Evolutionary conservation across 352 stramenopile species (phyloP).

Genomic region (Thalassiosira mediterranea): DNA sequence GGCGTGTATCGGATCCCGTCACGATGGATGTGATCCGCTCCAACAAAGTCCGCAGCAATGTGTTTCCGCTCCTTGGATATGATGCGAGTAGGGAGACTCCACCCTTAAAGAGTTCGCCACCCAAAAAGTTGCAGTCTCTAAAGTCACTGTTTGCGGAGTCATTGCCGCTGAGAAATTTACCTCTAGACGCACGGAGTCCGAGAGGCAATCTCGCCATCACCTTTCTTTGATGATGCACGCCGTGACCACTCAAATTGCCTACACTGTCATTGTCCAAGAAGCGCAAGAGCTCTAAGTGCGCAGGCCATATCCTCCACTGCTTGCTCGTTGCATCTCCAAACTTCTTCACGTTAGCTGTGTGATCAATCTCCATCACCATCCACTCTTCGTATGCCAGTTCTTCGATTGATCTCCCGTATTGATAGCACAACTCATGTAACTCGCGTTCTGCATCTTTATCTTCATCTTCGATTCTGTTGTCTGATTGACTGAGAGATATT

Average conservation of each 20-base stretch:
- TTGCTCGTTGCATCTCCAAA: conserved; percentile 1
- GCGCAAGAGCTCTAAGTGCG: conserved; percentile 44
- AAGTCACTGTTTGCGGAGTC: neutral
- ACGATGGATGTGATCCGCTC: conserved; percentile 94
- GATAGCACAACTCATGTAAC: conserved; percentile 20
- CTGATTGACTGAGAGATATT: neutral
- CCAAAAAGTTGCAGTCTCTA: conserved; percentile 7
- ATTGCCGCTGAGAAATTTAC: neutral
- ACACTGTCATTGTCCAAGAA: conserved; percentile 25
- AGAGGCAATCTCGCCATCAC: too few species aligned
- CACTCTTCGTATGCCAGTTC: conserved; percentile 52
- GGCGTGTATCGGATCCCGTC: conserved; percentile 95
- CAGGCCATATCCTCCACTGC: conserved; percentile 36
- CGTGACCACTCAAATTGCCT: too few species aligned
- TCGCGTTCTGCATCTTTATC: neutral
- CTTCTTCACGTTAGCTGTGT: conserved; percentile 8
- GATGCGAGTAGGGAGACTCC: conserved; percentile 87
- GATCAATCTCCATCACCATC: conserved; percentile 40
- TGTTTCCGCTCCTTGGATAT: conserved; percentile 97
- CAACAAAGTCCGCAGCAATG: conserved; percentile 93
- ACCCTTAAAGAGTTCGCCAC: conserved; percentile 2
- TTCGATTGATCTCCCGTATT: conserved; percentile 44
- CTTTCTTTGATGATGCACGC: too few species aligned
- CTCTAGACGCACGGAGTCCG: too few species aligned
- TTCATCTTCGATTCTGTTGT: neutral